Base-by-base conservation (phyloP, 2,329 filamentous ascomycete genomes). In the Alternaria novae-zelandiae region DNA sequence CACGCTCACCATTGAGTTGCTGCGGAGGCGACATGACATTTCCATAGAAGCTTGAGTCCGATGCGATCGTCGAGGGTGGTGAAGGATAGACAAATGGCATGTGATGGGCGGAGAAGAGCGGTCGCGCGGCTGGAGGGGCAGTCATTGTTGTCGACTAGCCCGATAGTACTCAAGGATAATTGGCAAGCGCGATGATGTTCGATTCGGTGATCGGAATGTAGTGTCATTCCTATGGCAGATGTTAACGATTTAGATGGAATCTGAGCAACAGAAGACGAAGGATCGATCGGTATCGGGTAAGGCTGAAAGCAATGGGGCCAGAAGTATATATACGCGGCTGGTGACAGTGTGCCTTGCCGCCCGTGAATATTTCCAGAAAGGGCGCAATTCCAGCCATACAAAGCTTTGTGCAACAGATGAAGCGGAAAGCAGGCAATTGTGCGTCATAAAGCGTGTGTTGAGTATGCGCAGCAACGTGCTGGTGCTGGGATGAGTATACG, bases 1-100 rank as follows among this genome's bases (percentile, higher is more conserved):
- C 20, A 55, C 36, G 66, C 74, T 71, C 68, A 77, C 76, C 69
- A 63, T 71, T 65, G 32, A 32, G 17, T 45, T 70, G 55, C n/a
- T 64, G 59, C 17, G 59, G 70, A 32, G 71, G 69, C 51, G 68
- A 59, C 74, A 75, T 76, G 13, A 68, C 58, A 28, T 55, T 44
- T 73, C 72, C 76, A 26, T 66, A 60, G 25, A 59, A 67, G 46
- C 62, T 64, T 59, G 71, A 68, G 58, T 71, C 70, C 26, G 70
- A 71, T 20, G 62, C 56, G 23, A 68, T 57, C 20, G 68, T 64
- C n/a, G 72, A 71, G 25, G 68, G 63, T 47, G 75, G 73, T 41
- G 72, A 70, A 53, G 71, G 65, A 65, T 64, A 70, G 36, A 60
- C 60, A 30, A 66, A 55, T 57, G 60, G 67, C 56, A 70, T 49